Evolutionary conservation across 345 rosid genomes (phyloP), one percentile per base, ranked within the genome.

Genomic region (Camelina hispida): DNA sequence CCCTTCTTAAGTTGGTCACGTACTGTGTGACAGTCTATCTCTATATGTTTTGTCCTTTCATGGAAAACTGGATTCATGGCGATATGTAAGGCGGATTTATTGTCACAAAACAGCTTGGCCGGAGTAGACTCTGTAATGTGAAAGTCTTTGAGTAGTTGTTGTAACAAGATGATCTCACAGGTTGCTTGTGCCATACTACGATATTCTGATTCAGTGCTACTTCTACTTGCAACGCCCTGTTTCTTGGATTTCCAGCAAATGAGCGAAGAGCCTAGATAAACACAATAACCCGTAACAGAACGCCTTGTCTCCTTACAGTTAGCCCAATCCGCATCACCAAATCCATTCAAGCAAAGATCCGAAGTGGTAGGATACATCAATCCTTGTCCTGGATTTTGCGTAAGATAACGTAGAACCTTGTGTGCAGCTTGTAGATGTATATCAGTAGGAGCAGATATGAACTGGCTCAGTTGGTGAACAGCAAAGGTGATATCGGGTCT

Each of bases 111-210:
- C 0, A 60, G 0, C 9, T 60, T 60, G 0, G 48, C 1, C 0
- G 32, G 25, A 0, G 0, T 16, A 0, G 25, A 1, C 2, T 23
- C 25, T 23, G 2, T 1, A 23, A 60, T 5, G 0, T 20, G 9
- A 0, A 60, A 0, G 13, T 37, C 65, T 0, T 6, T 18, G 0
- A 60, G 11, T 0, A 60, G 3, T 0, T 60, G 30, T 0, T 38
- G 30, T 0, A 60, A 7, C 65, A 32, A 60, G 1, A 38, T 22
- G 0, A 38, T 1, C 28, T 0, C 25, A 23, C 25, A 23, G 25
- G 25, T 23, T 23, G 25, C 25, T 23, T 23, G 25, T 1, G 2
- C 25, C 25, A 23, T 23, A 23, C 25, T 23, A 0, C 25, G 2
- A 23, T 23, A 23, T 1, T 23, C 25, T 23, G 63, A 23, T 0